A percentile compares a stretch with the other conserved stretches of the same genome.
phyloP scores from a whole-genome alignment of 2,329 filamentous ascomycete genomes.

The Coniochaeta prunicola region DNA sequence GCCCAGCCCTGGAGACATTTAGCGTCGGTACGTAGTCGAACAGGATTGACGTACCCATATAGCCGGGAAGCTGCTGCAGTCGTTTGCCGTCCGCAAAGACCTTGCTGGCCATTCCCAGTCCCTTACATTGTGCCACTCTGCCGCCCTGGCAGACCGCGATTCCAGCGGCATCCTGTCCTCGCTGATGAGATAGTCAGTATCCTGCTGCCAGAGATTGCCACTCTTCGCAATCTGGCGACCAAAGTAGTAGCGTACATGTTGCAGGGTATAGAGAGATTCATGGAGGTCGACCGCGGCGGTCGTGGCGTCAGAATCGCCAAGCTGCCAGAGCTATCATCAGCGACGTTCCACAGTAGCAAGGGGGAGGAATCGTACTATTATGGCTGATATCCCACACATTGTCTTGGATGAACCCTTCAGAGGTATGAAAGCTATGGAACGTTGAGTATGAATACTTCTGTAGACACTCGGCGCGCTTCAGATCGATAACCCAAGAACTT shows the following conservation, averaged over 20 bases:
- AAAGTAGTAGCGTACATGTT: conserved; percentile 75
- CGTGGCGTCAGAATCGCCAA: too few relatives aligned
- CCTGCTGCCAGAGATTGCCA: conserved; percentile 23
- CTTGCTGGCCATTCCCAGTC: conserved; percentile 67
- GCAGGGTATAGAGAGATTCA: conserved; percentile 64
- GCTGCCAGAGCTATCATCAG: too few relatives aligned
- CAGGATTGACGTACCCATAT: conserved; percentile 73
- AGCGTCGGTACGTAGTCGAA: too few relatives aligned
- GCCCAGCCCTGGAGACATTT: too few relatives aligned
- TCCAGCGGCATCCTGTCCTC: conserved; percentile 83
- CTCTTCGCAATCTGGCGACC: conserved; percentile 77
- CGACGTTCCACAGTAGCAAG: too few relatives aligned
- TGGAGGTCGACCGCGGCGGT: conserved; percentile 54
- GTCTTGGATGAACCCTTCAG: too few relatives aligned
- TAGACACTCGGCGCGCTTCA: too few relatives aligned
- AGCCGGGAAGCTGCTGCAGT: conserved; percentile 69
- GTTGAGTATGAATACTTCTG: too few relatives aligned
- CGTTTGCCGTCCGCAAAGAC: conserved; percentile 77
- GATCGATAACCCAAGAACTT: too few relatives aligned
- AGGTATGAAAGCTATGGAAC: too few relatives aligned
- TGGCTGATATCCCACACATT: too few relatives aligned
- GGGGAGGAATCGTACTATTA: too few relatives aligned
- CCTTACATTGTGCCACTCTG: conserved; percentile 61
- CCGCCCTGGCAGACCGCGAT: conserved; percentile 64
- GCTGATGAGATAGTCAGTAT: conserved; percentile 36